Evolutionary conservation across 768 basidiomycete species (phyloP).

Genomic region (Hortiboletus flavorubellus): DNA sequence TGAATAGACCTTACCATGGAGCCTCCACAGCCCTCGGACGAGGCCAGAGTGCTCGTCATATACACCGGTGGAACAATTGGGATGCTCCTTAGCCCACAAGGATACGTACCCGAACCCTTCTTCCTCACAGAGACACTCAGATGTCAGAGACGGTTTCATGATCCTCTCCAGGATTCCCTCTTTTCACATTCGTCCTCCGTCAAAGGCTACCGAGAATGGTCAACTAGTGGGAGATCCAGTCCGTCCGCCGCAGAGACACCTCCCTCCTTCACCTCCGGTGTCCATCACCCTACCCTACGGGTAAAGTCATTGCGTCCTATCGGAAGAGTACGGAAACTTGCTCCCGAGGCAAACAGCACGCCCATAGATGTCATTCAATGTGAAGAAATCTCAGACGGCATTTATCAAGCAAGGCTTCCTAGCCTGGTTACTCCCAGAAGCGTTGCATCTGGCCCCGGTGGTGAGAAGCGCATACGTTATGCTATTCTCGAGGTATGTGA

Average conservation of each 20-base stretch:
- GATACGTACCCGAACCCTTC: slow-evolving; percentile 83
- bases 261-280: slow-evolving; percentile 2
- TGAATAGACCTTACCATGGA: slow-evolving; percentile 40
- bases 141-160: slow-evolving; percentile 87
- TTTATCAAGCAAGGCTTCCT: slow-evolving; percentile 73
- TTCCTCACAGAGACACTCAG: slow-evolving; percentile 82
- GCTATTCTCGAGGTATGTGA: slow-evolving; percentile 71
- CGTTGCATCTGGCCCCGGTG: slow-evolving; percentile 53
- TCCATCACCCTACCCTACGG: slow-evolving; percentile 39
- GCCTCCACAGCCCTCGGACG: slow-evolving; percentile 48
- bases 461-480: slow-evolving; percentile 75
- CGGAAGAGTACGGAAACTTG: slow-evolving; percentile 40
- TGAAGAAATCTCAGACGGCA: slow-evolving; percentile 51
- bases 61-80: slow-evolving; percentile 92
- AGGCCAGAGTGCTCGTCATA: slow-evolving; percentile 80
- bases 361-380: slow-evolving; percentile 36
- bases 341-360: slow-evolving; percentile 24
- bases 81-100: slow-evolving; percentile 74
- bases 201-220: slow-evolving; percentile 78
- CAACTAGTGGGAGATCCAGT: slow-evolving; percentile 56
- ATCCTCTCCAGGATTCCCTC: slow-evolving; percentile 82
- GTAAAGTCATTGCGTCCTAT: slow-evolving; percentile 75
- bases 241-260: slow-evolving; percentile 29
- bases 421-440: slow-evolving; percentile 78
- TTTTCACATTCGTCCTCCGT: slow-evolving; percentile 80